Evolutionary conservation across 257 asterid species (phyloP).

Genomic region (Gentiana dahurica): DNA sequence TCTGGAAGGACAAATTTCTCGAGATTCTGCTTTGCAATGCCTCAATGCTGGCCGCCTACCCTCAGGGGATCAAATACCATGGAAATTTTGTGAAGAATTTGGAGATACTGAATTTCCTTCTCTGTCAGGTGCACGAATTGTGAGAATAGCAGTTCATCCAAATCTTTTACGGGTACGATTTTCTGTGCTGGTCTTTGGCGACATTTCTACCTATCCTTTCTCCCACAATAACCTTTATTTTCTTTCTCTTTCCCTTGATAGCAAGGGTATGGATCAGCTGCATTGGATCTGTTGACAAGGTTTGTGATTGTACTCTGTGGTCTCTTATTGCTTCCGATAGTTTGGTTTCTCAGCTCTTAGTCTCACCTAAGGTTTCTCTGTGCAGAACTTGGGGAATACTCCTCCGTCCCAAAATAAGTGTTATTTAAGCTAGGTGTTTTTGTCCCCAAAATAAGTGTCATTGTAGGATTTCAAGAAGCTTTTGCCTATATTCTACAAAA

Average conservation of each 20-base stretch:
- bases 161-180: conserved; percentile 64
- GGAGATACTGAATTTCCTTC: conserved; percentile 55
- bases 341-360: neutral
- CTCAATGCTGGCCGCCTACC: conserved; percentile 51
- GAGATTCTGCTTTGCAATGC: conserved; percentile 45
- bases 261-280: conserved; percentile 72
- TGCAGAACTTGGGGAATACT: neutral
- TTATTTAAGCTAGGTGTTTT: neutral
- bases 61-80: conserved; percentile 72
- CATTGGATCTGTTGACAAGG: conserved; percentile 69
- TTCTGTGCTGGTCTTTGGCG: neutral
- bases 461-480: too few species aligned
- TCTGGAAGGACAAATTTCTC: conserved; percentile 77
- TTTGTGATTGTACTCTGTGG: conserved; percentile 6
- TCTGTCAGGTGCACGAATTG: conserved; percentile 85
- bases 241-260: conserved; percentile 21
- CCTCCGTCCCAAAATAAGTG: neutral
- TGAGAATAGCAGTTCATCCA: conserved; percentile 90
- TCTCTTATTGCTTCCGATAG: neutral
- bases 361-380: neutral
- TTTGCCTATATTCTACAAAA: too few species aligned
- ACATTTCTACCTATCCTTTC: neutral
- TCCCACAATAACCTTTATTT: neutral
- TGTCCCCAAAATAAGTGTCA: neutral
- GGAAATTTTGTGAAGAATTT: conserved; percentile 72